Conservation (phyloP, 768 basidiomycete genomes). For the Russula sp. region DNA sequence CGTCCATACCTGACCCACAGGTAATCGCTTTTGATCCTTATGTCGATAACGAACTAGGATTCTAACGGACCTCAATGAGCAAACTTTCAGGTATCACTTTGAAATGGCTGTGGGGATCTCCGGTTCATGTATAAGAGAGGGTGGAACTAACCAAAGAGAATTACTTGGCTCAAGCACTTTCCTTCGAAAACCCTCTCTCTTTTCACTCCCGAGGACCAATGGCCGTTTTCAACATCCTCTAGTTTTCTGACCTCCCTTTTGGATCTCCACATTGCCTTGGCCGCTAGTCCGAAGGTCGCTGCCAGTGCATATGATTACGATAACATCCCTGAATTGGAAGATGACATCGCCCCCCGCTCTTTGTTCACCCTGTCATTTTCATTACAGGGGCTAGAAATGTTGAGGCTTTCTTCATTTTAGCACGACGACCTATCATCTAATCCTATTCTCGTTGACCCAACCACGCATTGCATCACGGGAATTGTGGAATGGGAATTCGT, state of each 20-base stretch:
- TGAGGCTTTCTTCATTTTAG: not conserved
- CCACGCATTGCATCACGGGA: slow-evolving; percentile 16
- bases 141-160: not conserved
- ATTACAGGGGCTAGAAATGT: too few species aligned
- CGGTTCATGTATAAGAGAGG: not conserved
- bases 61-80: slow-evolving; percentile 28
- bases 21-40: slow-evolving; percentile 26
- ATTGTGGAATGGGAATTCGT: slow-evolving; percentile 20
- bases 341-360: not conserved
- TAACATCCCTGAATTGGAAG: not conserved
- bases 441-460: slow-evolving; percentile 18
- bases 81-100: too few species aligned
- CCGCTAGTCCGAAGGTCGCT: not conserved
- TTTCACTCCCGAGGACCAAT: not conserved
- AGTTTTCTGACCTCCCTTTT: not conserved
- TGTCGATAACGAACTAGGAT: slow-evolving; percentile 25
- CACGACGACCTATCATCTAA: slow-evolving; percentile 17
- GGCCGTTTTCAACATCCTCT: not conserved
- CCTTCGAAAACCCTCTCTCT: not conserved
- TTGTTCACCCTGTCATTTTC: too few species aligned
- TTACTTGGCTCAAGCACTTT: not conserved
- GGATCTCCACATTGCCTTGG: not conserved
- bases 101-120: not conserved
- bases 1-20: slow-evolving; percentile 4
- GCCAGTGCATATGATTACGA: not conserved